phyloP scores from a whole-genome alignment of 345 rosid genomes.

The Corymbia maculata region DNA sequence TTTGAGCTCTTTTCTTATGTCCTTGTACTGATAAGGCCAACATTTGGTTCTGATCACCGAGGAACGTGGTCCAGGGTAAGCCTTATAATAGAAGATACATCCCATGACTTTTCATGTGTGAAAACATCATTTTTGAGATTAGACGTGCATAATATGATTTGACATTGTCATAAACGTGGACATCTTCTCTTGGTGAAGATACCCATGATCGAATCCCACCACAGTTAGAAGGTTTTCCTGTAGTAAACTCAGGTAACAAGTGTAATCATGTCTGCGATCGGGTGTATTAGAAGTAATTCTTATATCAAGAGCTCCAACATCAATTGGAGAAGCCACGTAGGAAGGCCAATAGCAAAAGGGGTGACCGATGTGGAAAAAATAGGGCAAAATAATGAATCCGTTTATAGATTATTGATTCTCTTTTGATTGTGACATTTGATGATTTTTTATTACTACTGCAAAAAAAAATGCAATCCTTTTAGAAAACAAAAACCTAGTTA shows the following conservation, averaged over 20 bases:
- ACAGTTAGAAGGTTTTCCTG: not conserved
- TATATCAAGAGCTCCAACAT: accelerated
- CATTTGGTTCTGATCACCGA: too few relatives aligned
- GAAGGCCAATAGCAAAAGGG: not conserved
- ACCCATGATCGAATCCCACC: not conserved
- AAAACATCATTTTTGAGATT: not conserved
- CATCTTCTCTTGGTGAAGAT: not conserved
- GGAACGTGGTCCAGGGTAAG: not conserved
- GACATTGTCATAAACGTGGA: not conserved
- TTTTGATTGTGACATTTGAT: not conserved
- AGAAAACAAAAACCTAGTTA: not conserved
- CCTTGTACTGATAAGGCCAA: not conserved
- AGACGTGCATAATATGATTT: not conserved
- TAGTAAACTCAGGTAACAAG: not conserved
- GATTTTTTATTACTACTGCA: not conserved
- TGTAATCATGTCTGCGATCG: not conserved
- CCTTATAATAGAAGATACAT: not conserved
- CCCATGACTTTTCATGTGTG: not conserved
- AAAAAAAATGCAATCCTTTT: not conserved
- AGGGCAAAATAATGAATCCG: not conserved
- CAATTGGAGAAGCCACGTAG: not conserved
- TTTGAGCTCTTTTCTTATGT: not conserved
- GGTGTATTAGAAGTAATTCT: not conserved
- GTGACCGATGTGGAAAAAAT: not conserved
- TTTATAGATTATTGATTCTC: not conserved